Conservation (phyloP, 352 stramenopile species). For the Thalassiosira hispida region DNA sequence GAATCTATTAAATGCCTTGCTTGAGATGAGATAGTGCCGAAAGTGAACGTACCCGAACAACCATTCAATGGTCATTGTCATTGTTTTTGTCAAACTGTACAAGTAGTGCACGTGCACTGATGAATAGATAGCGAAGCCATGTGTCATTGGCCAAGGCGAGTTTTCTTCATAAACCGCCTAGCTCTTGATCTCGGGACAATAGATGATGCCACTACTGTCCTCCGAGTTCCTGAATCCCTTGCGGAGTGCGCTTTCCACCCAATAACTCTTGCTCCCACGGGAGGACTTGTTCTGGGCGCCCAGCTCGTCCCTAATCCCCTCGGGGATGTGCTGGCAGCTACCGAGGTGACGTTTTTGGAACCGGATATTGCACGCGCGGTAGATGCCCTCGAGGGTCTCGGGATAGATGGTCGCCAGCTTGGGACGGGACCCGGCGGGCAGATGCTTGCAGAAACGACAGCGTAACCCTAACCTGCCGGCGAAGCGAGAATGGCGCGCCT, state of each 20-base stretch:
- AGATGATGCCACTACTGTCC: slow-evolving; percentile 39
- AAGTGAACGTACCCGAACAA: too few species aligned
- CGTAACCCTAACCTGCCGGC: slow-evolving; percentile 31
- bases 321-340: slow-evolving; percentile 14
- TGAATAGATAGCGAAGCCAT: too few species aligned
- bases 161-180: too few species aligned
- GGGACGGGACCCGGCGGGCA: neutral
- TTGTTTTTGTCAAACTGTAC: too few species aligned
- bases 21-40: too few species aligned
- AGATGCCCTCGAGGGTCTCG: slow-evolving; percentile 32
- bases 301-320: slow-evolving; percentile 18
- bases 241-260: slow-evolving; percentile 38
- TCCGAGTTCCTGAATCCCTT: slow-evolving; percentile 36
- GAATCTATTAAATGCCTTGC: too few species aligned
- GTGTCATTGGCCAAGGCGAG: too few species aligned
- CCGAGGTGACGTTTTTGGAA: slow-evolving; percentile 28
- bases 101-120: too few species aligned
- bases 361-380: slow-evolving; percentile 22
- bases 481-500: slow-evolving; percentile 9
- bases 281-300: slow-evolving; percentile 6
- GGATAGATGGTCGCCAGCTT: slow-evolving; percentile 31
- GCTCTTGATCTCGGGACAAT: slow-evolving; percentile 23
- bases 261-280: slow-evolving; percentile 45
- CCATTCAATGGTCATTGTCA: too few species aligned
- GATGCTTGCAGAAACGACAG: slow-evolving; percentile 38